Percentiles rank a stretch among this genome's conserved stretches.
phyloP scores from a whole-genome alignment of 345 rosid species.

The Syzygium aromaticum region DNA sequence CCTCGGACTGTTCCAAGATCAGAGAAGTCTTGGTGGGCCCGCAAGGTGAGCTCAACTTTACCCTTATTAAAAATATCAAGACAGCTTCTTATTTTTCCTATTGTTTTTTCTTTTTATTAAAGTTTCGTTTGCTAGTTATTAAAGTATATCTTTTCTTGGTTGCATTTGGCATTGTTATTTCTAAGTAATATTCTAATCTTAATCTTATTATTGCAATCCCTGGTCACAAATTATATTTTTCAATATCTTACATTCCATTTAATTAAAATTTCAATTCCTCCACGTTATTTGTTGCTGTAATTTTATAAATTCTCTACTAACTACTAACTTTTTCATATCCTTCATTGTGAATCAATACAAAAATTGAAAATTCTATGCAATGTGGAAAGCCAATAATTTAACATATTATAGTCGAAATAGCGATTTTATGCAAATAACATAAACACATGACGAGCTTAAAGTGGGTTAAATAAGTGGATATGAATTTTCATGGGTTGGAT shows the following conservation, averaged over 20 bases:
- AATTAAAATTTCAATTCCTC: neutral
- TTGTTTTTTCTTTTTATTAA: neutral
- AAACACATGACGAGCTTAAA: neutral
- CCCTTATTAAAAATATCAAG: neutral
- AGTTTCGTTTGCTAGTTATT: neutral
- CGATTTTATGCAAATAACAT: neutral
- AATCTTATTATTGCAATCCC: neutral
- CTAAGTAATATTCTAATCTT: neutral
- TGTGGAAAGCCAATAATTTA: neutral
- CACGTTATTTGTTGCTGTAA: neutral
- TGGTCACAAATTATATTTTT: neutral
- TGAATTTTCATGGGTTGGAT: neutral
- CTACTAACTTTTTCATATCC: neutral
- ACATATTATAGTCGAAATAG: neutral
- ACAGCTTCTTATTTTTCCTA: neutral
- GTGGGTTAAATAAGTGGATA: neutral
- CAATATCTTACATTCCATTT: neutral
- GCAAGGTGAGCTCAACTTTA: neutral
- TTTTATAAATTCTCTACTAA: neutral
- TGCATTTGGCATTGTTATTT: neutral
- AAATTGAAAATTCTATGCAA: neutral
- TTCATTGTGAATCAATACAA: neutral
- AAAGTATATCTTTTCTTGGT: neutral
- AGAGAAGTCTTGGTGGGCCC: neutral
- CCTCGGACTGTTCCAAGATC: neutral